These are phyloP conservation scores for Candida jianshihensis DNA, from an alignment of 805 yeast genomes.

Conservation along the genomic window DNA sequence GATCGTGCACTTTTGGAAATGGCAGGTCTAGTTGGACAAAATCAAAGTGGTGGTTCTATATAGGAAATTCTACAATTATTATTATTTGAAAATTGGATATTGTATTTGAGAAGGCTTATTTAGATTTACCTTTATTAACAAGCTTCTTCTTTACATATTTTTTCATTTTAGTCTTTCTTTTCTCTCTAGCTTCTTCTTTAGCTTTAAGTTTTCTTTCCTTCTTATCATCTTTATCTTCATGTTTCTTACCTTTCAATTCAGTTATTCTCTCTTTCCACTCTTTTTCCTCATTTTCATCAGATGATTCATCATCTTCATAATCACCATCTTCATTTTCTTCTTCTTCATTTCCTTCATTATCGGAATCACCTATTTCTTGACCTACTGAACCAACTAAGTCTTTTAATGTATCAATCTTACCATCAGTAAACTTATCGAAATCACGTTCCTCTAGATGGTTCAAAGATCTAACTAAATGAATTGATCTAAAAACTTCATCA, in stretches of 20 bases:
- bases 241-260: slow-evolving; percentile 61
- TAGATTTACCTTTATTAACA: slow-evolving; percentile 46
- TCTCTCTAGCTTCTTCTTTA: slow-evolving; percentile 73
- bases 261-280: slow-evolving; percentile 37
- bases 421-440: slow-evolving; percentile 68
- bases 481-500: slow-evolving; percentile 82
- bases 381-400: slow-evolving; percentile 42
- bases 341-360: slow-evolving; percentile 20
- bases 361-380: slow-evolving; percentile 19
- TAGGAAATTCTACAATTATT: too few relatives aligned
- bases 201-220: slow-evolving; percentile 67
- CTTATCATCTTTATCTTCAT: slow-evolving; percentile 72
- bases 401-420: slow-evolving; percentile 72
- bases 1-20: slow-evolving; percentile 81
- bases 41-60: slow-evolving; percentile 43
- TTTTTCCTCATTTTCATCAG: slow-evolving; percentile 27
- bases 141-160: slow-evolving; percentile 76
- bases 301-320: slow-evolving; percentile 28
- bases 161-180: slow-evolving; percentile 75
- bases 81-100: too few relatives aligned
- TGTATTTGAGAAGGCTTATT: too few relatives aligned
- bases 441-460: slow-evolving; percentile 88
- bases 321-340: slow-evolving; percentile 25
- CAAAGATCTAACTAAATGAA: slow-evolving; percentile 71
- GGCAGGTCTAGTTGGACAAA: slow-evolving; percentile 58